Evolutionary conservation across 2,329 filamentous ascomycete genomes (phyloP).

Genomic region (Stromatinia cepivora): DNA sequence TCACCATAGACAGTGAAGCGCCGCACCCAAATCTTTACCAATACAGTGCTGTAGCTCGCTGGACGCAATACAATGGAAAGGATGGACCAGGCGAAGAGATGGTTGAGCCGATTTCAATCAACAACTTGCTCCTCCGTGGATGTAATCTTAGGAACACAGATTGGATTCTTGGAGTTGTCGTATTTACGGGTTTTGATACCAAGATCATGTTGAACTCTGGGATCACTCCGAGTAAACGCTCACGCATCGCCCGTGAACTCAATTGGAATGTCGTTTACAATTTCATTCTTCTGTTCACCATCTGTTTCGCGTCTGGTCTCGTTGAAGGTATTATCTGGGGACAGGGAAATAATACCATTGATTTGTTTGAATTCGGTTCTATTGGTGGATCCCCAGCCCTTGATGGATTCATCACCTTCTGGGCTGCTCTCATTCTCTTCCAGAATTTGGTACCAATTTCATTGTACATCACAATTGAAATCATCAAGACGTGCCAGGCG

Average conservation of each 20-base stretch:
- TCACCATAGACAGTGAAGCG: conserved; percentile 83
- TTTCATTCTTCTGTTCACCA: conserved; percentile 82
- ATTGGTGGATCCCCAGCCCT: conserved; percentile 73
- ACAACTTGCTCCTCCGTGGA: conserved; percentile 90
- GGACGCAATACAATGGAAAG: conserved; percentile 71
- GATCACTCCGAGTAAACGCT: conserved; percentile 89
- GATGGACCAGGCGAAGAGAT: conserved; percentile 69
- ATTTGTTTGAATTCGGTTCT: conserved; percentile 83
- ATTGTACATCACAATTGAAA: conserved; percentile 94
- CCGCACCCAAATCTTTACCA: conserved; percentile 94
- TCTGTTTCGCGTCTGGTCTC: conserved; percentile 85
- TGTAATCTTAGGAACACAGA: conserved; percentile 94
- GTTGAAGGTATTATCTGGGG: conserved; percentile 83
- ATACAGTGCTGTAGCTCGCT: conserved; percentile 86
- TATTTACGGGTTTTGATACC: conserved; percentile 93
- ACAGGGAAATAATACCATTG: conserved; percentile 69
- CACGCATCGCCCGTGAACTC: conserved; percentile 85
- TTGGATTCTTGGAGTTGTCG: conserved; percentile 88
- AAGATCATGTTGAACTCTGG: conserved; percentile 99
- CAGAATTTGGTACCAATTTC: conserved; percentile 99
- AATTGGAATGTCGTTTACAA: conserved; percentile 99
- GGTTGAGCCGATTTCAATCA: conserved; percentile 91
- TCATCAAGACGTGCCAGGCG: conserved; percentile 88
- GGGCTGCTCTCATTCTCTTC: conserved; percentile 90
- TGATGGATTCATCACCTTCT: conserved; percentile 95